These are phyloP conservation scores for Neonectria magnoliae DNA, from an alignment of 2,329 filamentous ascomycete genomes.

Conservation along the genomic window DNA sequence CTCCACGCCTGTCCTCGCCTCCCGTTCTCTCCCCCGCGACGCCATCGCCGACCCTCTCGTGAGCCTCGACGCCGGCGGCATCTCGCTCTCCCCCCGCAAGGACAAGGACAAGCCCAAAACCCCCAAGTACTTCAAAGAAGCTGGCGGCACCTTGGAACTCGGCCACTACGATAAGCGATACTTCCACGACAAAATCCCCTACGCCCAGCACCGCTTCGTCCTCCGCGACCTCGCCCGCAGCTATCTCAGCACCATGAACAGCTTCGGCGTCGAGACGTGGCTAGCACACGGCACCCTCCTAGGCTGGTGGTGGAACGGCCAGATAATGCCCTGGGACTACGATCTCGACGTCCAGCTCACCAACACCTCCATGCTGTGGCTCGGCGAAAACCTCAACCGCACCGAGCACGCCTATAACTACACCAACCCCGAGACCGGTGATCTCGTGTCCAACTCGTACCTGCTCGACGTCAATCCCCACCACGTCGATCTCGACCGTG, in stretches of 20 bases:
- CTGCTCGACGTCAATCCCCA: constrained; percentile 82
- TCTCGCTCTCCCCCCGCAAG: constrained; percentile 12
- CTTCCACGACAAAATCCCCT: constrained; percentile 70
- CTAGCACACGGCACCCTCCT: constrained; percentile 85
- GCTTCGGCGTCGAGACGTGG: constrained; percentile 80
- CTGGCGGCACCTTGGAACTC: constrained; percentile 66
- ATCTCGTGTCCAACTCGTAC: constrained; percentile 61
- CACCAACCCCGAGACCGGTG: constrained; percentile 52
- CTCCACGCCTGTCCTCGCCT: constrained; percentile 32
- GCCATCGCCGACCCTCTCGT: background rate
- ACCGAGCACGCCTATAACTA: constrained; percentile 69
- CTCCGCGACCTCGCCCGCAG: constrained; percentile 77
- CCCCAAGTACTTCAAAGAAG: constrained; percentile 73
- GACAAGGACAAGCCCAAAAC: constrained; percentile 29
- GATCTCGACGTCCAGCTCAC: constrained; percentile 86
- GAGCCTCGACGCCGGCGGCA: background rate
- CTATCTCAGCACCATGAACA: constrained; percentile 74
- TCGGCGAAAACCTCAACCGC: constrained; percentile 74
- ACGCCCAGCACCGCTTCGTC: constrained; percentile 72
- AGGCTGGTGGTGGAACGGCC: constrained; percentile 89
- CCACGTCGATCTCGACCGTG: constrained; percentile 67
- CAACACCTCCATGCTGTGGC: constrained; percentile 70
- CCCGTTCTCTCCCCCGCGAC: constrained; percentile 24
- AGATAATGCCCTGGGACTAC: constrained; percentile 85
- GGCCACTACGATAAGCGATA: constrained; percentile 81